Base-by-base conservation (phyloP, 169 alveolate species). In the Cryptosporidium felis region DNA sequence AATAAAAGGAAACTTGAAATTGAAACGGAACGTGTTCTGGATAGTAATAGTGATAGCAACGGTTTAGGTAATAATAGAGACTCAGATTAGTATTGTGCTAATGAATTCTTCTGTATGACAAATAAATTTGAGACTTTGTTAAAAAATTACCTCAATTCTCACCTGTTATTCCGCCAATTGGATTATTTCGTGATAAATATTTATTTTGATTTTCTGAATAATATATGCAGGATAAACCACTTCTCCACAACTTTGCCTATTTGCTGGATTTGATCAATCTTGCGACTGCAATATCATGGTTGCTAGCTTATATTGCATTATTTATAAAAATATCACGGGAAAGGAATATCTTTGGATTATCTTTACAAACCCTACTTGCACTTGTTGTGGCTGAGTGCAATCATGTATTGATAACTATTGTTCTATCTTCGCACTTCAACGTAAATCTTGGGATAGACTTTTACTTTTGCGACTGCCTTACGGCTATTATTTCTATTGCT, bases 211-310 rank as follows among this genome's bases (percentile, higher is more conserved):
- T 10, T 60, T 16, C 30, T 23, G 6, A 16, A 32, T 38, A 16
- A 28, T 74, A 23, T 42, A 74, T 74, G 85, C 67, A 49, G 56
- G 60, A 74, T 14, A 32, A 49, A 40, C 85, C 85, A 51, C 21
- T 49, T 38, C 32, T 74, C 30, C 18, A 34, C 5, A 47, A 53
- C 12, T 34, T 74, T 36, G 60, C 85, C 23, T 82, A 62, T 42
- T 53, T 90, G 16, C 91, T 80, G 41, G 91, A 88, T 47, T 5
- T 85, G 26, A 6, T 90, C 26, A 90, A 88, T 53, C 80, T 80
- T 42, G 62, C 88, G 10, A 88, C 93, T 5, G 93, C 93, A 26
- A 6, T 90, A 0, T 74, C 90, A 8, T 90, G 93, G 93, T 46
- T 90, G n/a, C 23, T 67, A 34, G 93, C 91, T 32, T 90, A 90